Conservation (phyloP, 2,329 filamentous ascomycete genomes). For the Colletotrichum sp. region DNA sequence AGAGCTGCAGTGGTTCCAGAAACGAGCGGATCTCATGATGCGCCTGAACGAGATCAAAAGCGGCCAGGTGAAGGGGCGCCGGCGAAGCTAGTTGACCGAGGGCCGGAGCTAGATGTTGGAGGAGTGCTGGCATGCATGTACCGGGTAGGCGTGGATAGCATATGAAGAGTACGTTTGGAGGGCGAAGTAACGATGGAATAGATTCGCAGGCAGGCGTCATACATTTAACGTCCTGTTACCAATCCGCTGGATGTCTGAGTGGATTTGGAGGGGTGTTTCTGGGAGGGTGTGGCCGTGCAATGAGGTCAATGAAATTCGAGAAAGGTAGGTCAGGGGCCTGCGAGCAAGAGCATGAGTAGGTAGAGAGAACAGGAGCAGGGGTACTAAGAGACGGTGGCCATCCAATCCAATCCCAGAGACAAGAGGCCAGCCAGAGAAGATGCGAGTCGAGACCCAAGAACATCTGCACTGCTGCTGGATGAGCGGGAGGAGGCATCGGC, state of each 20-base stretch:
- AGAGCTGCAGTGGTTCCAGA: constrained; percentile 20
- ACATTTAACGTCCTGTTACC: constrained; percentile 23
- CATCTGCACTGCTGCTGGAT: background rate
- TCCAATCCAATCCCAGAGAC: background rate
- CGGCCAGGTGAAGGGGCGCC: constrained; percentile 18
- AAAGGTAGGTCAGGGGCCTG: background rate
- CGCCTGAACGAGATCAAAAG: constrained; percentile 19
- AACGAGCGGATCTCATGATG: constrained; percentile 22
- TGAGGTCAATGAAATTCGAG: constrained; percentile 22
- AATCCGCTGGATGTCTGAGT: constrained; percentile 15
- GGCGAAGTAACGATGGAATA: constrained; percentile 2
- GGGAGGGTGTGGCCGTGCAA: constrained; percentile 21
- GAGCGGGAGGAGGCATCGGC: background rate
- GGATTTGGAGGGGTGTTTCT: constrained; percentile 14
- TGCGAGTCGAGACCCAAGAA: background rate
- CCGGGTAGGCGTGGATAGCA: background rate
- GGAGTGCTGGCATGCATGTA: constrained; percentile 9
- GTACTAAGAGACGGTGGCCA: background rate
- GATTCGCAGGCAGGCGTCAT: constrained; percentile 19
- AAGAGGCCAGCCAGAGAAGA: background rate
- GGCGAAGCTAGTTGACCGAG: constrained; percentile 20
- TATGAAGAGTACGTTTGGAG: constrained; percentile 5
- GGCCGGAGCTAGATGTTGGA: constrained; percentile 19
- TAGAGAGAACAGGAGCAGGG: background rate
- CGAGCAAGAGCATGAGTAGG: background rate